Evolutionary conservation across 1,139 yeast genomes (phyloP).

Genomic region (Lodderomyces orthopsilosis): DNA sequence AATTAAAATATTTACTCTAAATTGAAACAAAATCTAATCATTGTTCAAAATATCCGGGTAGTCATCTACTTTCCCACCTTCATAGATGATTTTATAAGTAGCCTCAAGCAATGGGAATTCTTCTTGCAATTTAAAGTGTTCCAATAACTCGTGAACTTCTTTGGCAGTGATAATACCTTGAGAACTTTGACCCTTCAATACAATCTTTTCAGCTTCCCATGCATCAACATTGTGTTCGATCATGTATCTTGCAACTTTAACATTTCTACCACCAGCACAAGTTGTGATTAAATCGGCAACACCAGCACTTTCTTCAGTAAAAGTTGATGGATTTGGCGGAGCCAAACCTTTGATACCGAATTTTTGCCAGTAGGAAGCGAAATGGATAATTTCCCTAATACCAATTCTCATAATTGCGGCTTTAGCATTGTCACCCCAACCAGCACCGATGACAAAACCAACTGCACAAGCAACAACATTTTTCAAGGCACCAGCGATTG

Average conservation of each 20-base stretch:
- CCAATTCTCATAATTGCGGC: slow-evolving; percentile 96
- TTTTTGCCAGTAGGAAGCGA: slow-evolving; percentile 47
- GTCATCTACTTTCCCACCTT: slow-evolving; percentile 60
- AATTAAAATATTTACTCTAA: background rate
- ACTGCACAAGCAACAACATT: slow-evolving; percentile 92
- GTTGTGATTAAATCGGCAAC: slow-evolving; percentile 96
- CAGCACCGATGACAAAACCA: slow-evolving; percentile 92
- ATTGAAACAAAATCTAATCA: background rate
- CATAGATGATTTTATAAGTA: slow-evolving; percentile 78
- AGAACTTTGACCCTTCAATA: slow-evolving; percentile 90
- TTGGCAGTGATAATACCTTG: slow-evolving; percentile 88
- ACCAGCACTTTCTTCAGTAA: slow-evolving; percentile 91
- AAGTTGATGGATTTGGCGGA: slow-evolving; percentile 74
- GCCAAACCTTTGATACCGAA: slow-evolving; percentile 70
- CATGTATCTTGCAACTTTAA: slow-evolving; percentile 80
- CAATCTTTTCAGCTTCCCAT: slow-evolving; percentile 73
- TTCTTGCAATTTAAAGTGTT: slow-evolving; percentile 52
- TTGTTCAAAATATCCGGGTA: slow-evolving; percentile 60
- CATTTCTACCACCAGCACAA: slow-evolving; percentile 95
- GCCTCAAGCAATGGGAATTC: slow-evolving; percentile 90
- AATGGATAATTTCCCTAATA: slow-evolving; percentile 71
- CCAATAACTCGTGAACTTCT: slow-evolving; percentile 85
- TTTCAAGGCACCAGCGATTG: slow-evolving; percentile 92
- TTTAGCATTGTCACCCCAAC: slow-evolving; percentile 98
- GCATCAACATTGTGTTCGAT: slow-evolving; percentile 69